phyloP scores from a whole-genome alignment of 139 green algal genomes.

The Coelastrella sp. region DNA sequence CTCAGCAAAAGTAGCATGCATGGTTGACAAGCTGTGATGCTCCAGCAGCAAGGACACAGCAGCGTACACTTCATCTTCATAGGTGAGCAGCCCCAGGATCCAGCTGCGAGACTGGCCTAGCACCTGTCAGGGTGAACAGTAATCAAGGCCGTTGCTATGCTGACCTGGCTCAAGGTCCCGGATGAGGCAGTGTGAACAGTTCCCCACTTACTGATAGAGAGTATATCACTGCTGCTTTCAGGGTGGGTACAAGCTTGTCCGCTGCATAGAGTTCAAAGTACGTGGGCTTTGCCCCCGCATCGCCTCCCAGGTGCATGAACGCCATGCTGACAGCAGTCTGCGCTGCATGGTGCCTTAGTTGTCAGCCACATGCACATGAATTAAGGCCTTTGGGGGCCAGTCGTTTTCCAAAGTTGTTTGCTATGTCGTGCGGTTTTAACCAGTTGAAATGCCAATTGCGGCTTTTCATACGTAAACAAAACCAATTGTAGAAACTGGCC shows the following conservation, averaged over 20 bases:
- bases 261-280: conserved; percentile 93
- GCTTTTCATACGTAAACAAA: not conserved
- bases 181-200: not conserved
- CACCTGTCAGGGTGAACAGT: conserved; percentile 60
- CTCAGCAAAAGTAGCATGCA: conserved; percentile 83
- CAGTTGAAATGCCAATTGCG: not conserved
- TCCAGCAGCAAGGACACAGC: conserved; percentile 76
- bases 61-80: conserved; percentile 87
- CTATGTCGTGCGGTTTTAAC: not conserved
- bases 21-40: conserved; percentile 64
- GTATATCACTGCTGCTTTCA: conserved; percentile 83
- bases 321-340: conserved; percentile 60
- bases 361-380: not conserved
- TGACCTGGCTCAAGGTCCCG: not conserved
- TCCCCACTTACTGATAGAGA: conserved; percentile 73
- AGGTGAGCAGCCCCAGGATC: conserved; percentile 73
- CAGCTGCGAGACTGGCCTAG: conserved; percentile 72
- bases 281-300: conserved; percentile 72
- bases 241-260: conserved; percentile 81
- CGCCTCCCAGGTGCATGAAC: conserved; percentile 82
- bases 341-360: not conserved
- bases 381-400: too few relatives aligned
- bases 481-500: too few relatives aligned
- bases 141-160: not conserved
- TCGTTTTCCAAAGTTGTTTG: not conserved